Percentiles rank a stretch among this genome's conserved stretches.
Conservation (phyloP, 116 monocot species). For the Dioscorea cayenensis region DNA sequence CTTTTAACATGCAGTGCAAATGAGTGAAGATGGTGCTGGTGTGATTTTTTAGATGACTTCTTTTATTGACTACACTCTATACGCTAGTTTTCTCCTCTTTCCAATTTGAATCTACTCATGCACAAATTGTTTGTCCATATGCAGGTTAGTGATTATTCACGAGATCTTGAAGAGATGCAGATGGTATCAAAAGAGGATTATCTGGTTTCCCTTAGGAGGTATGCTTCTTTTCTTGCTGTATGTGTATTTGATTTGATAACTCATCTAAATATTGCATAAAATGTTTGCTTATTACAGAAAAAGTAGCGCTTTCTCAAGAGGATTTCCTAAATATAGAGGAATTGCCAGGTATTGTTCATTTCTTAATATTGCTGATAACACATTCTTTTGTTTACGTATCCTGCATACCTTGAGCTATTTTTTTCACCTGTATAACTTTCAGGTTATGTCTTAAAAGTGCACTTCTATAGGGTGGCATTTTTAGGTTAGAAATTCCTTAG, state of each 20-base stretch:
- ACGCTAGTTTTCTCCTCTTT: not conserved
- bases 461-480: no score
- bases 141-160: slow-evolving; percentile 93
- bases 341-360: slow-evolving; percentile 41
- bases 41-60: no score
- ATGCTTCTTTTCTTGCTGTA: slow-evolving; percentile 17
- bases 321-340: slow-evolving; percentile 89
- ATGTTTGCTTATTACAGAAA: slow-evolving; percentile 50
- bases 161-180: slow-evolving; percentile 99
- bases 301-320: slow-evolving; percentile 96
- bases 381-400: no score
- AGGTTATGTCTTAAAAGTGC: no score
- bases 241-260: not conserved
- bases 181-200: slow-evolving; percentile 94
- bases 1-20: not conserved
- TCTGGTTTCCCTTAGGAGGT: slow-evolving; percentile 96
- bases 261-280: not conserved
- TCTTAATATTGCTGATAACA: not conserved
- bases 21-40: no score
- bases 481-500: no score
- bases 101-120: not conserved
- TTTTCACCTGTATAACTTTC: no score
- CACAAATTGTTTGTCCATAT: slow-evolving; percentile 2
- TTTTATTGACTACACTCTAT: no score
- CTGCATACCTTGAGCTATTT: not conserved